Conservation (phyloP, 164 flowering plant species). For the Brasenia schreberi region DNA sequence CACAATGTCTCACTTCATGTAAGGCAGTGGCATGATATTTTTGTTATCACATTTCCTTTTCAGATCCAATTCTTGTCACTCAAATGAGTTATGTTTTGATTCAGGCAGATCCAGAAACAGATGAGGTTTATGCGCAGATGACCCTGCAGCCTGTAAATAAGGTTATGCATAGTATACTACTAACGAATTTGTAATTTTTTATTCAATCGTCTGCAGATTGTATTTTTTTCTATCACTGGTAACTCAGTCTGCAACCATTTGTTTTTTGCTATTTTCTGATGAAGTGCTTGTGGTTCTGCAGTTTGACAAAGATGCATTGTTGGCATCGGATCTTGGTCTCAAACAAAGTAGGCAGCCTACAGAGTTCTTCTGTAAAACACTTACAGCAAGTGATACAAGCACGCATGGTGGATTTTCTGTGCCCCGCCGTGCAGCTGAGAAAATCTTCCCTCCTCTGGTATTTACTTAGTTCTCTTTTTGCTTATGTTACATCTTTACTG, state of each 20-base stretch:
- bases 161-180: slow-evolving; percentile 23
- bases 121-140: slow-evolving; percentile 97
- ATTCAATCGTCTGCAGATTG: no score
- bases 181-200: not conserved
- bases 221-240: no score
- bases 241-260: no score
- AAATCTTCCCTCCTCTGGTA: slow-evolving; percentile 71
- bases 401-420: slow-evolving; percentile 99
- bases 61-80: not conserved
- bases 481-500: no score
- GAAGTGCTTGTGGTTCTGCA: slow-evolving; percentile 8
- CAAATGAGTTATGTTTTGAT: not conserved
- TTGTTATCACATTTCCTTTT: not conserved
- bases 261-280: no score
- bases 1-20: slow-evolving; percentile 82
- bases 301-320: slow-evolving; percentile 78
- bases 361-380: slow-evolving; percentile 87
- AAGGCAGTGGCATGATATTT: not conserved
- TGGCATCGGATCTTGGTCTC: slow-evolving; percentile 82
- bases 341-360: slow-evolving; percentile 81
- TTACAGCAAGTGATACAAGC: slow-evolving; percentile 28
- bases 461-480: no score
- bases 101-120: slow-evolving; percentile 94
- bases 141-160: slow-evolving; percentile 90
- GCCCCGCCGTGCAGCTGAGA: slow-evolving; percentile 97